Conservation (phyloP, 257 asterid species). For the Coffea eugenioides region DNA sequence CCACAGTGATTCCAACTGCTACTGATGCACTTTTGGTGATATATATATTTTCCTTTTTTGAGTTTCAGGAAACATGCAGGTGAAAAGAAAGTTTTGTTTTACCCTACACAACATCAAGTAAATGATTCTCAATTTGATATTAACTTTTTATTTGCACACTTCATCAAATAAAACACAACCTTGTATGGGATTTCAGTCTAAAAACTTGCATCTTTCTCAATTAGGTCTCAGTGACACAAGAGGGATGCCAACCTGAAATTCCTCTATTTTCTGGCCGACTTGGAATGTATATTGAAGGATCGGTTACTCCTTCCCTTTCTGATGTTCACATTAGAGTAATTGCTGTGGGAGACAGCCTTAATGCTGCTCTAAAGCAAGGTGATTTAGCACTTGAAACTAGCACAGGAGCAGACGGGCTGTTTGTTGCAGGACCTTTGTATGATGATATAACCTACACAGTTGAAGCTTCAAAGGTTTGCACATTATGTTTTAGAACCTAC, state of each 20-base stretch:
- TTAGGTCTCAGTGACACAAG: slow-evolving; percentile 66
- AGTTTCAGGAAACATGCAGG: slow-evolving; percentile 59
- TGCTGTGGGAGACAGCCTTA: slow-evolving; percentile 66
- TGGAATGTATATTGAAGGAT: slow-evolving; percentile 90
- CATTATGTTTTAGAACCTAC: neutral
- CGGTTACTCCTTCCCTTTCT: slow-evolving; percentile 87
- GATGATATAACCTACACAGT: slow-evolving; percentile 70
- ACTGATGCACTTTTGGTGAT: slow-evolving; percentile 21
- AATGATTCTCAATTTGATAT: slow-evolving; percentile 29
- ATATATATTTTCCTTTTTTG: slow-evolving; percentile 13
- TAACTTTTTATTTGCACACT: neutral
- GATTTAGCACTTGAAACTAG: slow-evolving; percentile 65
- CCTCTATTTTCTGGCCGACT: slow-evolving; percentile 72
- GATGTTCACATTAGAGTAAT: slow-evolving; percentile 63
- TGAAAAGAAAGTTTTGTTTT: slow-evolving; percentile 60
- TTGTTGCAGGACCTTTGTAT: slow-evolving; percentile 90
- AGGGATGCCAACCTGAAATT: slow-evolving; percentile 80
- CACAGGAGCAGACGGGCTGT: slow-evolving; percentile 71
- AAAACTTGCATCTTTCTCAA: slow-evolving; percentile 21
- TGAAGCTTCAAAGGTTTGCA: slow-evolving; percentile 87
- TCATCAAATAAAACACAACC: neutral
- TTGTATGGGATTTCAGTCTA: neutral
- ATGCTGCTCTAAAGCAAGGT: slow-evolving; percentile 64
- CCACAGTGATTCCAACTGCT: neutral
- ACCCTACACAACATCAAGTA: slow-evolving; percentile 80